Conservation (phyloP, 768 basidiomycete genomes). For the Astraeus odoratus region DNA sequence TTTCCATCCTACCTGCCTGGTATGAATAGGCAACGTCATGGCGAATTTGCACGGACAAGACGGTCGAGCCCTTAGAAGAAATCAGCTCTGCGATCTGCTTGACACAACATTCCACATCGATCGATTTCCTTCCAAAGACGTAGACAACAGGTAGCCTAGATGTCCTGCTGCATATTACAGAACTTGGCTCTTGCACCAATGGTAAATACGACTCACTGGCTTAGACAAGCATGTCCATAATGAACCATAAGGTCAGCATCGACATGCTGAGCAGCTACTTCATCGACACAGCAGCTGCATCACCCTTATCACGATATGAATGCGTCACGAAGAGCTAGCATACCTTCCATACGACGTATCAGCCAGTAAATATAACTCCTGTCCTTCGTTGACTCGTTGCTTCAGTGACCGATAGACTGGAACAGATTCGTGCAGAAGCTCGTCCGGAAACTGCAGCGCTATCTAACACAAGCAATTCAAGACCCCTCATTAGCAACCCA, state of each 20-base stretch:
- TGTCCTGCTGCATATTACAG: slow-evolving; percentile 44
- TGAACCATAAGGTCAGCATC: slow-evolving; percentile 89
- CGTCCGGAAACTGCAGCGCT: slow-evolving; percentile 94
- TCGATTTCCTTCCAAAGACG: slow-evolving; percentile 70
- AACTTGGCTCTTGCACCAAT: not conserved
- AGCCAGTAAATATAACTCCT: slow-evolving; percentile 84
- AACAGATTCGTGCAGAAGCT: slow-evolving; percentile 81
- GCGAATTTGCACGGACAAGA: slow-evolving; percentile 44
- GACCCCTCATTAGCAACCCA: slow-evolving; percentile 1
- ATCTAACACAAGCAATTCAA: slow-evolving; percentile 38
- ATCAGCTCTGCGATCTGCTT: slow-evolving; percentile 33
- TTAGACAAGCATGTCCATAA: slow-evolving; percentile 95
- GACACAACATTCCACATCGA: slow-evolving; percentile 53
- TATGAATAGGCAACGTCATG: slow-evolving; percentile 79
- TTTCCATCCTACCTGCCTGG: slow-evolving; percentile 44
- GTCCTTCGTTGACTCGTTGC: slow-evolving; percentile 31
- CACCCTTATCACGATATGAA: not conserved
- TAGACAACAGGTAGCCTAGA: slow-evolving; percentile 86
- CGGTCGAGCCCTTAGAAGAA: slow-evolving; percentile 4
- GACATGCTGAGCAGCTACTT: slow-evolving; percentile 91
- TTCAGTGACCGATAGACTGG: slow-evolving; percentile 71
- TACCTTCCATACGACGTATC: slow-evolving; percentile 98
- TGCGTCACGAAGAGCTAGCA: slow-evolving; percentile 14
- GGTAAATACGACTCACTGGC: slow-evolving; percentile 51
- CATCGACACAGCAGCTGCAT: slow-evolving; percentile 88